Base-by-base conservation (phyloP, 208 protist genomes). In the Leishmania tarentolae region DNA sequence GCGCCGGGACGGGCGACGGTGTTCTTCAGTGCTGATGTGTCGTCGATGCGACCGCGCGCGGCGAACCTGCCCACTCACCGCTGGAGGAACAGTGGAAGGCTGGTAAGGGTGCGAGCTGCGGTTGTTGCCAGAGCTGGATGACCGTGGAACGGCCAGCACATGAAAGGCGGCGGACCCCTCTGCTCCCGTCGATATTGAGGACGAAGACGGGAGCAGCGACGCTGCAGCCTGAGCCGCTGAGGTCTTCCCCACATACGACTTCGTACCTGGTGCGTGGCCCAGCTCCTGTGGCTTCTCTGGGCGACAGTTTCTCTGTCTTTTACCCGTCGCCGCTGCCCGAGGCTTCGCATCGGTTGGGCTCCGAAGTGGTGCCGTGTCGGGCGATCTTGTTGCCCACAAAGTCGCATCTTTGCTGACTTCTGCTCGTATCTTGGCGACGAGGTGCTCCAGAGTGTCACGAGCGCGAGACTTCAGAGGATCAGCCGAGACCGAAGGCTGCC, bases 341-440 rank as follows among this genome's bases (percentile, higher is more conserved):
- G 42, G 69, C 37, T 50, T 73, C n/a, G 28, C 73, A 77, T 65
- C 53, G 17, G 50, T 31, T 8, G 73, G 50, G 73, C 35, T 28
- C 6, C 13, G 69, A 44, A 53, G 24, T 50, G n/a, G 21, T 61
- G 57, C 40, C 7, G 24, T 37, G 24, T 3, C 21, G 21, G 53
- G 40, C 66, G 24, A 3, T 44, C 42, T 7, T 37, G 47, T n/a
- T 1, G n/a, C 65, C 47, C 24, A 31, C 52, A 28, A 24, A 46
- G 50, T 44, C 65, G 52, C 44, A 11, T 74, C 80, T 24, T 42
- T 70, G 61, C 76, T 72, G 31, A 85, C 76, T 71, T 85, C 81
- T 28, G 53, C 81, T 37, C 81, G 81, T 46, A 85, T 85, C 61
- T 76, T 80, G 21, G 76, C 75, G 6, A 85, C 76, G 50, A 85